Evolutionary conservation across 2,329 filamentous ascomycete genomes (phyloP).

Genomic region (Paradendryphiella salina): DNA sequence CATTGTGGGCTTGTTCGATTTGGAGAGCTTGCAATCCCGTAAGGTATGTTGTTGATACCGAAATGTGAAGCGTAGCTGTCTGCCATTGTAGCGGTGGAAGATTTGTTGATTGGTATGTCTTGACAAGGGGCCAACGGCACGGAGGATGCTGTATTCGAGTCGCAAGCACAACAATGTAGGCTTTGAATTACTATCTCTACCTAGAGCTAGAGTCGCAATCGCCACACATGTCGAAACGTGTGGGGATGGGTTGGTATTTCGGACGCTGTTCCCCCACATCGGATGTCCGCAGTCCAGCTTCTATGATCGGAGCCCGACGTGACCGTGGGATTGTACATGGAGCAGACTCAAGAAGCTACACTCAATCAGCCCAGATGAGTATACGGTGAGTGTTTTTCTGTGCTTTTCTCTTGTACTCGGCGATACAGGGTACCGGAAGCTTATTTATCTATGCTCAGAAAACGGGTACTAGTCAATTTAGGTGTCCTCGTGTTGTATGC

Average conservation of each 20-base stretch:
- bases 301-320: conserved; percentile 3
- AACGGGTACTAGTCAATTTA: background rate
- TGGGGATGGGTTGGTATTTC: conserved; percentile 4
- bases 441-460: background rate
- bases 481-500: too few species aligned
- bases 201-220: background rate
- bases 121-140: background rate
- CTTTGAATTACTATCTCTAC: background rate
- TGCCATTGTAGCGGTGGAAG: conserved; percentile 18
- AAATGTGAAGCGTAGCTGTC: conserved; percentile 35
- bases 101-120: background rate
- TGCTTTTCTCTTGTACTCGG: background rate
- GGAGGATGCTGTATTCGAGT: background rate
- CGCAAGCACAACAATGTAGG: background rate
- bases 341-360: background rate
- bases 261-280: conserved; percentile 20
- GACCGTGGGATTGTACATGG: background rate
- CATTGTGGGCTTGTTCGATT: conserved; percentile 45
- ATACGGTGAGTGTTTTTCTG: background rate
- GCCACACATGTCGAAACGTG: background rate
- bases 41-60: conserved; percentile 39
- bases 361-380: background rate
- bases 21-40: conserved; percentile 35
- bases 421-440: background rate
- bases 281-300: conserved; percentile 1